phyloP scores from a whole-genome alignment of 2,329 filamentous ascomycete genomes.

The Penicillium sp. region DNA sequence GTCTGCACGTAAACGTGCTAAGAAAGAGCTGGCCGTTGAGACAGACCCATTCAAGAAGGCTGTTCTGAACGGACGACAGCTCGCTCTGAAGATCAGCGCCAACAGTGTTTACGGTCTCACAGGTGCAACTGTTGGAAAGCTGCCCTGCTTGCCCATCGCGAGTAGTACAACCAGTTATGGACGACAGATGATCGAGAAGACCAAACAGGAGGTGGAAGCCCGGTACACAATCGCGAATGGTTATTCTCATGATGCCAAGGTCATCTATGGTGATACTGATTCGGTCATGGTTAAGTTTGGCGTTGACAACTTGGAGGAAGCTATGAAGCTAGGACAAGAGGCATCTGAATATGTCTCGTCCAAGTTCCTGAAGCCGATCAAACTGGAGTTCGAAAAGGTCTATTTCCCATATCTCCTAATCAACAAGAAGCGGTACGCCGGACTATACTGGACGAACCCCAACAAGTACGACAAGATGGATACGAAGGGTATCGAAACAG shows the following conservation, averaged over 20 bases:
- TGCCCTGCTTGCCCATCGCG: conserved; percentile 88
- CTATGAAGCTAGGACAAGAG: conserved; percentile 93
- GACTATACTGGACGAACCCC: conserved; percentile 91
- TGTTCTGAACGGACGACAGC: conserved; percentile 89
- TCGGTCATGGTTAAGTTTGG: conserved; percentile 99
- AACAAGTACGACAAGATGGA: conserved; percentile 99
- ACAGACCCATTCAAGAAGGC: conserved; percentile 97
- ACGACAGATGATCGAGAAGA: conserved; percentile 97
- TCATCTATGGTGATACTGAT: conserved; percentile 98
- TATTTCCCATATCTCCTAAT: conserved; percentile 97
- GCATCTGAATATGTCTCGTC: conserved; percentile 78
- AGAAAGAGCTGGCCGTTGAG: conserved; percentile 76
- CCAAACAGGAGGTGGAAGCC: conserved; percentile 86
- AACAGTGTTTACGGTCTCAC: conserved; percentile 98
- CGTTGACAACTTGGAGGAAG: conserved; percentile 71
- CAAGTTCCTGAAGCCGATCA: conserved; percentile 94
- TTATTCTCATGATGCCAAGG: conserved; percentile 85
- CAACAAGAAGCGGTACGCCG: conserved; percentile 99
- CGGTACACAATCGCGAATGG: conserved; percentile 88
- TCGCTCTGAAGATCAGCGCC: conserved; percentile 90
- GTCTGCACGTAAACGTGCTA: conserved; percentile 82
- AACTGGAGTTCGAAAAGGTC: conserved; percentile 97
- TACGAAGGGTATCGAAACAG: conserved; percentile 97
- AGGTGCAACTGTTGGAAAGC: conserved; percentile 87
- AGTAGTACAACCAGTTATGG: conserved; percentile 96